Evolutionary conservation across 345 rosid genomes (phyloP), one percentile per base, ranked within the genome.

Genomic region (Linum usitatissimum): DNA sequence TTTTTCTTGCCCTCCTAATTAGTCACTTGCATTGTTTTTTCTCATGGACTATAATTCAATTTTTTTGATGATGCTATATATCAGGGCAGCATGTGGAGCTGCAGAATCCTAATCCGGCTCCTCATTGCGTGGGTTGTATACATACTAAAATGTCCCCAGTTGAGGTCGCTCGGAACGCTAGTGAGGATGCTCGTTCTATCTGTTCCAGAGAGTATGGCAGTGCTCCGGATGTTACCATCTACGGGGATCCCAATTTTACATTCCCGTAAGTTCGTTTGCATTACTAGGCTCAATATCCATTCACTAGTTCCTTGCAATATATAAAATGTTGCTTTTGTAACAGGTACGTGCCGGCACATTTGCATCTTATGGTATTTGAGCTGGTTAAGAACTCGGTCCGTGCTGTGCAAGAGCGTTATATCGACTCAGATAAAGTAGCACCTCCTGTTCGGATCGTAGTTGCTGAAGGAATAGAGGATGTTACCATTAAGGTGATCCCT

Each of bases 61-160:
- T 23, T 53, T 61, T 31, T 70, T 62, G 69, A 62, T 76, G 70
- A 73, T 74, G 63, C 17, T 10, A 40, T 45, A 40, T 45, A 10
- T 55, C 92, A 90, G 99, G 96, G 81, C 97, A 94, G 84, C 99
- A 94, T 58, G 99, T 94, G 69, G 96, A 94, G 78, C 74, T 94
- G 81, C 99, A 94, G 77, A 90, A 90, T 75, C 92, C 92, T 48
- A 83, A 86, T 23, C 95, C 99, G 4, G 85, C 85, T 65, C 96
- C 84, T 60, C 81, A 86, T 68, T 75, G 79, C 13, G 81, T 94
- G 54, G 99, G 99, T 42, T 90, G 78, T 74, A 94, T 94, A 75
- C 79, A 94, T 73, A 87, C 97, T 34, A 87, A 84, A 77, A 90
- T 87, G 97, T 94, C 99, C 75, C 99, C 99, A 0, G 59, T 90